Percentiles rank a stretch among this genome's conserved stretches.
Evolutionary conservation across 2,329 filamentous ascomycete species (phyloP).

Genomic region (Anisogramma anomala): DNA sequence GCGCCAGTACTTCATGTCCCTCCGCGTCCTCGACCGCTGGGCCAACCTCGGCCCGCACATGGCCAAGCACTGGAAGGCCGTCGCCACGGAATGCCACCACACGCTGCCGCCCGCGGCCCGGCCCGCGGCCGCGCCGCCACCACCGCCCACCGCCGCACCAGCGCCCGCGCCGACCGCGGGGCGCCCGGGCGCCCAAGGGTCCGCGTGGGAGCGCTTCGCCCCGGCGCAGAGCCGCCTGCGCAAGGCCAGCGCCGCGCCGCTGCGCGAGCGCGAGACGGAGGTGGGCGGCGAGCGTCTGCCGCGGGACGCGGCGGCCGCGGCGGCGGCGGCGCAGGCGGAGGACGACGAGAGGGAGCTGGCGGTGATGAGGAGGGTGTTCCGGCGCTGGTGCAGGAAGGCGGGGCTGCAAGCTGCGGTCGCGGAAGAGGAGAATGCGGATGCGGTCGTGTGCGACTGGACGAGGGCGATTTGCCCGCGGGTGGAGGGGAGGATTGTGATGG

Average conservation of each 20-base stretch:
- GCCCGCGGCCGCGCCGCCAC: background rate
- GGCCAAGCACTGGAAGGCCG: slow-evolving; percentile 51
- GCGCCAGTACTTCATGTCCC: slow-evolving; percentile 80
- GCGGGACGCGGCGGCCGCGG: slow-evolving; percentile 12
- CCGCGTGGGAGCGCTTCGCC: slow-evolving; percentile 29
- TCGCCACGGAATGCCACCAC: slow-evolving; percentile 41
- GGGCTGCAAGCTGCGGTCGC: slow-evolving; percentile 45
- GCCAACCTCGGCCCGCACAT: slow-evolving; percentile 54
- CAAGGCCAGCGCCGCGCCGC: slow-evolving; percentile 22
- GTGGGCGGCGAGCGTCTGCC: slow-evolving; percentile 22
- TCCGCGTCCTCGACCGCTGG: slow-evolving; percentile 74
- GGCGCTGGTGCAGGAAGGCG: slow-evolving; percentile 61
- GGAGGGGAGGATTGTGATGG: slow-evolving; percentile 60
- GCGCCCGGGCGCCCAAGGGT: too few relatives aligned
- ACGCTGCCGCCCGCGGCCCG: slow-evolving; percentile 4
- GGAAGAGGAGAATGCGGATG: slow-evolving; percentile 40
- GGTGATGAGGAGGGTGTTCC: slow-evolving; percentile 56
- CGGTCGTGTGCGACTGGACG: slow-evolving; percentile 62
- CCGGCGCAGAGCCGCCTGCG: slow-evolving; percentile 26
- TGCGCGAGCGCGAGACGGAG: slow-evolving; percentile 26
- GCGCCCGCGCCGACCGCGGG: background rate
- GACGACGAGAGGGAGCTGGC: slow-evolving; percentile 42
- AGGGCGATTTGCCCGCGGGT: slow-evolving; percentile 64
- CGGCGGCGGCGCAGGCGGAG: slow-evolving; percentile 21
- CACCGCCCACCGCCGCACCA: background rate